A percentile compares a stretch with the other conserved stretches of the same genome.
Evolutionary conservation across 805 yeast genomes (phyloP).

Genomic region (Kodamaea kaohsiungensis): DNA sequence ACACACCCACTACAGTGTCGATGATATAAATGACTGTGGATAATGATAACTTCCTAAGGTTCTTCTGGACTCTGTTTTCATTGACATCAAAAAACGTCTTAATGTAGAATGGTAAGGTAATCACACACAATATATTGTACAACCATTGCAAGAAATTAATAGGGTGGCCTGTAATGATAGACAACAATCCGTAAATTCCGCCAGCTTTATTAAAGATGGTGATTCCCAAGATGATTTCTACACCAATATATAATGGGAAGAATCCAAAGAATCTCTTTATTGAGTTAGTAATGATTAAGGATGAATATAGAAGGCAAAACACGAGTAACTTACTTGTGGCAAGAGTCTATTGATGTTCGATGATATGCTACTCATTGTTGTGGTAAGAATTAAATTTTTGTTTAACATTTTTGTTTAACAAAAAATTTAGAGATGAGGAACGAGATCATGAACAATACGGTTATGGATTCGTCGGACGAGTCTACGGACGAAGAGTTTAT

Average conservation of each 20-base stretch:
- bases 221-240: constrained; percentile 73
- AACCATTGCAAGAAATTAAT: constrained; percentile 81
- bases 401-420: background rate
- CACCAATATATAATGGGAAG: constrained; percentile 83
- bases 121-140: constrained; percentile 64
- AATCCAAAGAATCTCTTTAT: constrained; percentile 62
- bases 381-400: background rate
- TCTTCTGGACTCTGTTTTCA: constrained; percentile 43
- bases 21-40: constrained; percentile 61
- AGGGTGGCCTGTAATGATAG: constrained; percentile 88
- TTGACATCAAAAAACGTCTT: constrained; percentile 49
- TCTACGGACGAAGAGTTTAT: background rate
- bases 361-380: constrained; percentile 1
- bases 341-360: constrained; percentile 10
- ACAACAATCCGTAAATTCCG: constrained; percentile 83
- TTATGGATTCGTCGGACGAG: background rate
- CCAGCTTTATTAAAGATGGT: constrained; percentile 85
- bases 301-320: background rate
- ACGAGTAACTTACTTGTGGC: constrained; percentile 12
- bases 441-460: background rate
- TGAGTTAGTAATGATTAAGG: constrained; percentile 5
- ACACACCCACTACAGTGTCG: constrained; percentile 66
- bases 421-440: background rate
- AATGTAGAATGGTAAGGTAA: constrained; percentile 63
- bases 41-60: constrained; percentile 60